Base-by-base conservation (phyloP, 129 eudicot genomes). In the Chrysanthemum makinoi region DNA sequence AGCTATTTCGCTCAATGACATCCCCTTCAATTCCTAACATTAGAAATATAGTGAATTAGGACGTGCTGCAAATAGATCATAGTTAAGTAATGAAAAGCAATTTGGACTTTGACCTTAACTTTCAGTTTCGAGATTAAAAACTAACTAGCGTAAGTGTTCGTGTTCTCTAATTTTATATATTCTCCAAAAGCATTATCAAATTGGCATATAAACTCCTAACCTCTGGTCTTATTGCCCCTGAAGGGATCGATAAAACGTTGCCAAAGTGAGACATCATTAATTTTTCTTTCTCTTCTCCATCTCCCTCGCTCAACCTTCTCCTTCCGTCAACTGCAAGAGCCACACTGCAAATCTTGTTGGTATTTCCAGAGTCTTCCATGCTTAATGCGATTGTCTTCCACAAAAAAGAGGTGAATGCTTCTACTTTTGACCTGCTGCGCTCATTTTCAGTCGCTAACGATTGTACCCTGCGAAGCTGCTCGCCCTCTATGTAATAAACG, bases 311-410 rank as follows among this genome's bases (percentile, higher is more conserved):
- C 48, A 88, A 53, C 62, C 85, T 78, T 7, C 55, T 30, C 77
- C 91, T 69, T 18, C 90, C 90, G n/a, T 87, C 92, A 20, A 87
- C 93, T 0, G 83, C 83, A 52, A 84, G 35, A 46, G 85, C 87
- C 44, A 87, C 62, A 53, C 69, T 75, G 64, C 84, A 86, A 2
- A 47, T 8, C 1, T 68, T 14, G 20, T 79, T 26, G 2, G 39
- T 3, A 3, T 77, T 52, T 39, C 51, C 81, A 1, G 60, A 20
- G 2, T 59, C 64, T 6, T 22, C 65, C 61, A 69, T 69, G 65
- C 82, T 70, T 30, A 54, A 0, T 22, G 65, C 71, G n/a, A 77
- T 12, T n/a, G 6, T 44, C 63, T 77, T 77, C 76, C 81, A 70
- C 82, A 77, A 77, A 53, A 77, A 70, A 52, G 81, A 77, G 56